These are phyloP conservation scores for Alloascoidea africana DNA, from an alignment of 805 yeast species.

Conservation along the genomic window DNA sequence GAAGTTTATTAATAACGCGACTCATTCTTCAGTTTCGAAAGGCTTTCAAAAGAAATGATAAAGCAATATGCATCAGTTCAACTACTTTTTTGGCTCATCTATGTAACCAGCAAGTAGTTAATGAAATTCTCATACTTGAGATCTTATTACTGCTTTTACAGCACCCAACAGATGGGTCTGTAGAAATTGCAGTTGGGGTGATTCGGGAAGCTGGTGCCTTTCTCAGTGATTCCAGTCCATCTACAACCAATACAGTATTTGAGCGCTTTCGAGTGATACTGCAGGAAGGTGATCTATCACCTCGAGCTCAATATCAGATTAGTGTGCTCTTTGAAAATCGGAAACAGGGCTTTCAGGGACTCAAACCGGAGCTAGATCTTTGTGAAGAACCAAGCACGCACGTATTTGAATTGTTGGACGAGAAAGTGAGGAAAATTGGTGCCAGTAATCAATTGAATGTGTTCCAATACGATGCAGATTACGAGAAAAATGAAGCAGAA, in stretches of 20 bases:
- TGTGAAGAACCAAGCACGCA: slow-evolving; percentile 1
- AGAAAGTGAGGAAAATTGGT: slow-evolving; percentile 32
- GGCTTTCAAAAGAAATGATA: slow-evolving; percentile 32
- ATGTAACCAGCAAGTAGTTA: slow-evolving; percentile 44
- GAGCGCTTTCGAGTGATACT: slow-evolving; percentile 47
- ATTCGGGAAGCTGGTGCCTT: slow-evolving; percentile 36
- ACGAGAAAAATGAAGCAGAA: slow-evolving; percentile 30
- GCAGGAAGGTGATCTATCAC: slow-evolving; percentile 33
- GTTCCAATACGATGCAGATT: slow-evolving; percentile 36
- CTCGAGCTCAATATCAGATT: slow-evolving; percentile 28
- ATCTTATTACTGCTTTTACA: slow-evolving; percentile 30
- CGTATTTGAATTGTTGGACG: slow-evolving; percentile 40
- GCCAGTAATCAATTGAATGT: slow-evolving; percentile 39
- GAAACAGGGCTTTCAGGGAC: slow-evolving; percentile 24
- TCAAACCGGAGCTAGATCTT: slow-evolving; percentile 36
- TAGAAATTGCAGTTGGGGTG: slow-evolving; percentile 37
- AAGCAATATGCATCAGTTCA: slow-evolving; percentile 25
- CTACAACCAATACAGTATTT: slow-evolving; percentile 33
- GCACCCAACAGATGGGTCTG: slow-evolving; percentile 36
- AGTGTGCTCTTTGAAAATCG: slow-evolving; percentile 38
- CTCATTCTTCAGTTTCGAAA: slow-evolving; percentile 43
- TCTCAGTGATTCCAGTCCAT: slow-evolving; percentile 25
- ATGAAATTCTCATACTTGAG: slow-evolving; percentile 38
- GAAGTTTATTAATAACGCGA: slow-evolving; percentile 38
- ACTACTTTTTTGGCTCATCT: slow-evolving; percentile 43